Conservation (phyloP, 1,139 yeast genomes). For the Blastobotrys malaysiensis region DNA sequence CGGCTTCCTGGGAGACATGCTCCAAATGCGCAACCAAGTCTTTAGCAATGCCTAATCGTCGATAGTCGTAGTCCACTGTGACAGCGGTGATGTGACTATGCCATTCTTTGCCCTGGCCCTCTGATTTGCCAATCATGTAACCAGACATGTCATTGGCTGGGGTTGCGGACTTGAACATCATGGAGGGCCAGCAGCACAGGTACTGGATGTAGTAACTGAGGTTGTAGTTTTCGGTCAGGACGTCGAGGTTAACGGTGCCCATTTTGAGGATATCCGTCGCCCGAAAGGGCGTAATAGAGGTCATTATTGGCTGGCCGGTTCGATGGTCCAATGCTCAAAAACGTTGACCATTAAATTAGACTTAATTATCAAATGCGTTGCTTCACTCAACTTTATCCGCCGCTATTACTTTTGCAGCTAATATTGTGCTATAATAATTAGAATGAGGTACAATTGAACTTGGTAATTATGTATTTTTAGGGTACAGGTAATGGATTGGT, state of each 20-base stretch:
- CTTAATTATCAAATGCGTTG: not conserved
- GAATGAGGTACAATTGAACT: no score
- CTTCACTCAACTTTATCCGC: no score
- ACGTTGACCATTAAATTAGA: not conserved
- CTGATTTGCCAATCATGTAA: constrained; percentile 89
- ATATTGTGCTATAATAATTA: no score
- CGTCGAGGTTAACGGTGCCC: constrained; percentile 76
- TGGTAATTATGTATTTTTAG: no score
- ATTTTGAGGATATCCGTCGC: constrained; percentile 73
- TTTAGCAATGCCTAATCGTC: constrained; percentile 78
- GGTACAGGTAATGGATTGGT: no score
- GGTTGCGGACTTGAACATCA: constrained; percentile 72
- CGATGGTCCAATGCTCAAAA: not conserved
- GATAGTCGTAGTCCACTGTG: constrained; percentile 73
- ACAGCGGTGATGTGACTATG: constrained; percentile 97
- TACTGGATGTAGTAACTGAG: constrained; percentile 80
- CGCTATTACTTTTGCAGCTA: no score
- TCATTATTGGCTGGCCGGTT: constrained; percentile 42
- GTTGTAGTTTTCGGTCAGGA: constrained; percentile 85
- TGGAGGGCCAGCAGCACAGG: constrained; percentile 78
- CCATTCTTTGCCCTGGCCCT: constrained; percentile 81
- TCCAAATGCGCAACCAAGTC: constrained; percentile 69
- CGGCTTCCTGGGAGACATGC: constrained; percentile 53
- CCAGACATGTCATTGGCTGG: constrained; percentile 29
- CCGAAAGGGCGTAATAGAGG: constrained; percentile 77